A percentile compares a stretch with the other conserved stretches of the same genome.
These are phyloP conservation scores for Tuber umbilicatum DNA, from an alignment of 495 filamentous ascomycete genomes.

Conservation along the genomic window DNA sequence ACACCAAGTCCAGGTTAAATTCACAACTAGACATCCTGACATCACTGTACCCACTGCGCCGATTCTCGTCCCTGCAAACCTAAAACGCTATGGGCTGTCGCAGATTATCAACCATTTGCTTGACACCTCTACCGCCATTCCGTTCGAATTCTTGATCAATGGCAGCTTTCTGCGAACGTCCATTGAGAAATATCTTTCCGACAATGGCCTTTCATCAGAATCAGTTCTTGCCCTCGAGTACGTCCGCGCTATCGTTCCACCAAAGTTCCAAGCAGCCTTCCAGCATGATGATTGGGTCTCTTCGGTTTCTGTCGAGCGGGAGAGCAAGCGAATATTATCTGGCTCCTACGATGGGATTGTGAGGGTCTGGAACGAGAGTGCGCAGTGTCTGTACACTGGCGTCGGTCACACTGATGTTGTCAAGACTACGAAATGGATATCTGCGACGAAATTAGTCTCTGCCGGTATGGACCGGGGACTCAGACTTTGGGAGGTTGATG, in stretches of 20 bases:
- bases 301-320: conserved; percentile 70
- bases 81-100: conserved; percentile 85
- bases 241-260: conserved; percentile 81
- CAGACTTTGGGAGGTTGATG: conserved; percentile 75
- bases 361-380: conserved; percentile 81
- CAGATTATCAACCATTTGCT: conserved; percentile 90
- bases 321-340: conserved; percentile 61
- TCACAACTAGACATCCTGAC: conserved; percentile 53
- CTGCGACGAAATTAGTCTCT: conserved; percentile 56
- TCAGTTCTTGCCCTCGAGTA: conserved; percentile 83
- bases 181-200: conserved; percentile 78
- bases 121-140: conserved; percentile 66
- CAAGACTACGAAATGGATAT: conserved; percentile 59
- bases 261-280: conserved; percentile 75
- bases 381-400: conserved; percentile 66
- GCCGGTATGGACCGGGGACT: conserved; percentile 74
- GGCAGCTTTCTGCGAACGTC: conserved; percentile 82
- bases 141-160: conserved; percentile 92
- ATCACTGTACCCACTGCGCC: conserved; percentile 48
- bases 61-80: conserved; percentile 31
- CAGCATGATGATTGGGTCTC: conserved; percentile 96
- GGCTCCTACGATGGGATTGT: conserved; percentile 84
- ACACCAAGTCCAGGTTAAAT: conserved; percentile 51
- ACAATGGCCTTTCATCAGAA: conserved; percentile 81
- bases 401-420: conserved; percentile 69